These are phyloP conservation scores for Piromyces finnis DNA, from an alignment of 192 early-diverging fungal species.

Conservation along the genomic window DNA sequence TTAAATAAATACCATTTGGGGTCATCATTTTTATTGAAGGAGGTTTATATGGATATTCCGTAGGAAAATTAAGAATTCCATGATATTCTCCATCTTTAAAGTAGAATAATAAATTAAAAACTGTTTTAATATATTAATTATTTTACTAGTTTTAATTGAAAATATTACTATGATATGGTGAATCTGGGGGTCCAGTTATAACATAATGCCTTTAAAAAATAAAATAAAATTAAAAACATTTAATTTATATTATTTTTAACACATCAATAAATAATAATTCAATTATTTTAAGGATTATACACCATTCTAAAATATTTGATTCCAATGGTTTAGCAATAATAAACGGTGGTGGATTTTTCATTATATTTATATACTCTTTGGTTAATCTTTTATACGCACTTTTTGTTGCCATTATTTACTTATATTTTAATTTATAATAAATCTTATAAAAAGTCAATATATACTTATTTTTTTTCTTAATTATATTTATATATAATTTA, in stretches of 20 bases:
- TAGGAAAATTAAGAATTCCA: conserved; percentile 82
- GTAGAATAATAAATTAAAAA: too few relatives aligned
- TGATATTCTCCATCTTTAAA: conserved; percentile 76
- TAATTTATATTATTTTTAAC: too few relatives aligned
- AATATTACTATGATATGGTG: conserved; percentile 43
- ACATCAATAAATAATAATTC: too few relatives aligned
- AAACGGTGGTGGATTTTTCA: conserved; percentile 69
- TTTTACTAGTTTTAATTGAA: too few relatives aligned
- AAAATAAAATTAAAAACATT: too few relatives aligned
- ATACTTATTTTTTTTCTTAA: too few relatives aligned
- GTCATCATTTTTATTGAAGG: conserved; percentile 74
- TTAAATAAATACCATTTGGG: conserved; percentile 22
- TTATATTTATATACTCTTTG: conserved; percentile 62
- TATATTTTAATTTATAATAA: too few relatives aligned
- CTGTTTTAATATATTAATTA: too few relatives aligned
- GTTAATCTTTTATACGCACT: conserved; percentile 55
- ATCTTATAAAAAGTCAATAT: too few relatives aligned
- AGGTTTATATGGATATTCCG: conserved; percentile 92
- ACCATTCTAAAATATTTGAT: conserved; percentile 92
- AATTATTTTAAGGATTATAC: too few relatives aligned
- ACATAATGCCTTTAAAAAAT: conserved; percentile 67
- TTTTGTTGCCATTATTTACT: conserved; percentile 44
- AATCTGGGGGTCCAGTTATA: conserved; percentile 86
- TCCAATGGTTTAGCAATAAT: conserved; percentile 86
- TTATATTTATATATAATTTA: too few relatives aligned